Evolutionary conservation across 2,329 filamentous ascomycete species (phyloP), one percentile per base, ranked within the genome.

Genomic region (Aspergillus fumigatus): DNA sequence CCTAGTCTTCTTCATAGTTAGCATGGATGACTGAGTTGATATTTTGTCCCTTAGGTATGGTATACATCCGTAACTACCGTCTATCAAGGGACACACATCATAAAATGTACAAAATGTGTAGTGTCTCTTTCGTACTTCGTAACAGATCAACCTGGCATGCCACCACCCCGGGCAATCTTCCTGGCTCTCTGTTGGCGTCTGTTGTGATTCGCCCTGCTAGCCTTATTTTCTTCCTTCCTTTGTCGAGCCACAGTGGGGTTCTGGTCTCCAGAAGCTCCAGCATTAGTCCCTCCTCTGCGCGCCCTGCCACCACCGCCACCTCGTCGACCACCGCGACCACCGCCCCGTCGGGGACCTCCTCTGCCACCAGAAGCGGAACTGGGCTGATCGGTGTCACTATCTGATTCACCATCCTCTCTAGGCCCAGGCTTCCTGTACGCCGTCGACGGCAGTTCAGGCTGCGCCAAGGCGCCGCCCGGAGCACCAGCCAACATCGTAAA

Each of bases 151-250:
- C 66, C 70, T 50, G 67, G 70, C 64, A 75, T 60, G 5, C 70
- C 68, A 26, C 83, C 83, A 52, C 79, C 83, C 59, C 82, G 76
- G 2, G 83, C 83, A 76, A 86, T 83, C 72, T 86, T 86, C 69
- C 75, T 83, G 48, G 82, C 84, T 56, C 83, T 74, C 65, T 84
- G 82, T 68, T 95, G 89, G 51, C 91, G 83, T 26, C 92, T 84
- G 72, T 91, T 94, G 70, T 96, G 92, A 69, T 96, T 96, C 32
- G 90, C 92, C 59, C 88, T 80, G 23, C 88, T 89, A 2, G 87
- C 82, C 72, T 96, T 96, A 64, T 86, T 89, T 26, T 88, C 86
- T 69, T 96, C 92, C 70, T 96, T 96, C 60, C 83, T 82, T 65
- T 86, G 82, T 62, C 91, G 82, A 9, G 89, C 87, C 53, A 79